These are phyloP conservation scores for Cystofilobasidium ferigula DNA, from an alignment of 768 basidiomycete species.

Conservation along the genomic window DNA sequence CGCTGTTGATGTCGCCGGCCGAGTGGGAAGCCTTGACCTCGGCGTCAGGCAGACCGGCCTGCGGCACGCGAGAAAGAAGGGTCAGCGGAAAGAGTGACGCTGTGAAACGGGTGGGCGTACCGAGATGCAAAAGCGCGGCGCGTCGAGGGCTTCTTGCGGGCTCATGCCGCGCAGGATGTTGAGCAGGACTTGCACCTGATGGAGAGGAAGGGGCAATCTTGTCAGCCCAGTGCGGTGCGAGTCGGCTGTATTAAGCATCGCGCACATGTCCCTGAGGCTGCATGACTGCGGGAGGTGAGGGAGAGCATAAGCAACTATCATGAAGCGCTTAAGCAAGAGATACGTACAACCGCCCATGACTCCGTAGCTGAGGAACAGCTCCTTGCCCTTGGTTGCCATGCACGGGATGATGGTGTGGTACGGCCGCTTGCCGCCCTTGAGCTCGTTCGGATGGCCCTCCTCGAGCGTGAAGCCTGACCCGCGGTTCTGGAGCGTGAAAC, in stretches of 20 bases:
- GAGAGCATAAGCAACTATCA: slow-evolving; percentile 37
- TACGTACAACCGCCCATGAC: slow-evolving; percentile 29
- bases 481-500: slow-evolving; percentile 91
- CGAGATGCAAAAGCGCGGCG: slow-evolving; percentile 92
- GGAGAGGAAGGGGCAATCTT: slow-evolving; percentile 38
- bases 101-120: slow-evolving; percentile 54
- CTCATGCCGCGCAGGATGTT: slow-evolving; percentile 81
- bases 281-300: slow-evolving; percentile 32
- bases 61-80: not conserved
- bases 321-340: not conserved
- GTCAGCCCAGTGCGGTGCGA: not conserved
- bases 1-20: slow-evolving; percentile 64
- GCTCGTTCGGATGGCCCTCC: slow-evolving; percentile 71
- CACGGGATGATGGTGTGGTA: slow-evolving; percentile 94
- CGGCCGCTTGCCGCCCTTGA: slow-evolving; percentile 46
- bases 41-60: slow-evolving; percentile 29
- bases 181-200: slow-evolving; percentile 82
- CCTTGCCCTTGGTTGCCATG: slow-evolving; percentile 62
- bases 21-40: slow-evolving; percentile 42
- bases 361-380: slow-evolving; percentile 68
- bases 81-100: not conserved
- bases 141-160: slow-evolving; percentile 80
- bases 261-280: slow-evolving; percentile 50
- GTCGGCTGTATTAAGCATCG: too few relatives aligned
- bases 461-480: slow-evolving; percentile 71